phyloP scores from a whole-genome alignment of 1,284 basidiomycete species.

The Trichosporon ovoides region DNA sequence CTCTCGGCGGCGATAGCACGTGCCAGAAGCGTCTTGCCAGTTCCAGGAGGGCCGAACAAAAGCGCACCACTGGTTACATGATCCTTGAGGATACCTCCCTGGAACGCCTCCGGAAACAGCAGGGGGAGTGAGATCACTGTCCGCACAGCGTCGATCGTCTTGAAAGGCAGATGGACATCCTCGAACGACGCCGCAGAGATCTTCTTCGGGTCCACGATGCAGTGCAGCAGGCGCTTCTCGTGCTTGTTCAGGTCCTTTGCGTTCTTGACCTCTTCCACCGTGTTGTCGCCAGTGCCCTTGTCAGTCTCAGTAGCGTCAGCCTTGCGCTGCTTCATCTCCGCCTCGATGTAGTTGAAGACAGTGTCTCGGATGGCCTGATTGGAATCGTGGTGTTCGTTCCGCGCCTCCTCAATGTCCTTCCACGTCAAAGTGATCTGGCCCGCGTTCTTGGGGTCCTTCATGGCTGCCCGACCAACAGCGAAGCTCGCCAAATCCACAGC shows the following conservation, averaged over 20 bases:
- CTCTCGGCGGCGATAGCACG: constrained; percentile 87
- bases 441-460: background rate
- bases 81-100: constrained; percentile 82
- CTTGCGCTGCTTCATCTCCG: constrained; percentile 15
- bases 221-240: constrained; percentile 69
- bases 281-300: constrained; percentile 50
- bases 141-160: constrained; percentile 80
- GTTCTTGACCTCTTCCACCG: constrained; percentile 66
- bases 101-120: constrained; percentile 82
- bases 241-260: constrained; percentile 68
- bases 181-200: constrained; percentile 64
- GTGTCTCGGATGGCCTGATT: constrained; percentile 1
- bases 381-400: constrained; percentile 1
- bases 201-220: constrained; percentile 74
- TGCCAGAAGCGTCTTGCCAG: constrained; percentile 83
- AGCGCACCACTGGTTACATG: constrained; percentile 83
- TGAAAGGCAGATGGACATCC: constrained; percentile 78
- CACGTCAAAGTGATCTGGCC: constrained; percentile 18
- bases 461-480: constrained; percentile 19
- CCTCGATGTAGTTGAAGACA: constrained; percentile 7
- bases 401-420: constrained; percentile 29
- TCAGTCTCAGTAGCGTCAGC: background rate
- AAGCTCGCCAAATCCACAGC: constrained; percentile 30
- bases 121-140: constrained; percentile 88
- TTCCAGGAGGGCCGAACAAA: constrained; percentile 82